A percentile compares a stretch with the other conserved stretches of the same genome.
These are phyloP conservation scores for Mallotus repandus DNA, from an alignment of 441 rosid species.

Conservation along the genomic window DNA sequence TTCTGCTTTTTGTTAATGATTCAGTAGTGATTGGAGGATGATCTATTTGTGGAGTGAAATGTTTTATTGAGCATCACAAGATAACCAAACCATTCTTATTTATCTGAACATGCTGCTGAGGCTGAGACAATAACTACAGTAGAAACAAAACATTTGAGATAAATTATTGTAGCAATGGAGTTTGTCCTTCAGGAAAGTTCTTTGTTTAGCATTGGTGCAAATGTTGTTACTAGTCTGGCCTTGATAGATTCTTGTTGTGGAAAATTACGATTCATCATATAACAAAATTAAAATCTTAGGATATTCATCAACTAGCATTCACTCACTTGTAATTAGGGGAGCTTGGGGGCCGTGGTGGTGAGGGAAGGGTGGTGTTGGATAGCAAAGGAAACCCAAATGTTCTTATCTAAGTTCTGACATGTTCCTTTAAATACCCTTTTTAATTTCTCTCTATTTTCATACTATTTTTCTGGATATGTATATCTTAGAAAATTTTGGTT, in stretches of 20 bases:
- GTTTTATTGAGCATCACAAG: background rate
- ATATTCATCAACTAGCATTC: background rate
- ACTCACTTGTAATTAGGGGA: background rate
- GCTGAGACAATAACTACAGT: background rate
- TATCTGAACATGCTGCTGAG: constrained; percentile 2
- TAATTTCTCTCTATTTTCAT: too few relatives aligned
- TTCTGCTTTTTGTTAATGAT: background rate
- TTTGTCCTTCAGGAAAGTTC: background rate
- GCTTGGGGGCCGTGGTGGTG: too few relatives aligned
- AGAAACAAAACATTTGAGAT: background rate
- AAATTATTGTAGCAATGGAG: background rate
- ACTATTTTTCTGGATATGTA: background rate
- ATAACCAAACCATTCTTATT: background rate
- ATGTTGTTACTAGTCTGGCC: background rate
- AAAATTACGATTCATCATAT: background rate
- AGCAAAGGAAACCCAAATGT: too few relatives aligned
- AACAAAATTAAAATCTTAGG: background rate
- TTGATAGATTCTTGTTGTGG: background rate
- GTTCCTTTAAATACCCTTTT: background rate
- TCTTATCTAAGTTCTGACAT: too few relatives aligned
- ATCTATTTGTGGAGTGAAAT: background rate
- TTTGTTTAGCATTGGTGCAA: background rate
- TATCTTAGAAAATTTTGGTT: background rate
- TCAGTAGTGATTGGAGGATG: background rate
- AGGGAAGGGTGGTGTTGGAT: too few relatives aligned